Evolutionary conservation across 2,329 filamentous ascomycete genomes (phyloP).

Genomic region (Catunica adiposa): DNA sequence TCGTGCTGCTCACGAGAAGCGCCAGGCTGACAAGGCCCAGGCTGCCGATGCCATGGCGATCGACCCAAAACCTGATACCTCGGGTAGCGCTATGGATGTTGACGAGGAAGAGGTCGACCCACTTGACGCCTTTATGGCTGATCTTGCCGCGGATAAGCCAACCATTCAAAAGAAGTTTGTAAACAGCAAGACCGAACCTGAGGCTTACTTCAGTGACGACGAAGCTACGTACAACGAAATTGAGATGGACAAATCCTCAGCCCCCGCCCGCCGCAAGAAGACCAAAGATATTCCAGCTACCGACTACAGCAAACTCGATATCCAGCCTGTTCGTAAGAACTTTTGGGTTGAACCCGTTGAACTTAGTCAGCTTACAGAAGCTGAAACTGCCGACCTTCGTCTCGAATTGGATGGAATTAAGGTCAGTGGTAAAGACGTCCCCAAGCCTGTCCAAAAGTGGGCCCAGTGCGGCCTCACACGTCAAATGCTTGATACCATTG

Average conservation of each 20-base stretch:
- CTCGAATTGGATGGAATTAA: conserved; percentile 91
- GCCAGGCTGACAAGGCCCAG: conserved; percentile 32
- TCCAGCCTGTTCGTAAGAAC: conserved; percentile 76
- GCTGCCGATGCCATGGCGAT: conserved; percentile 16
- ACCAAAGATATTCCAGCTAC: conserved; percentile 72
- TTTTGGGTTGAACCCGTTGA: conserved; percentile 90
- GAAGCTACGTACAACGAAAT: conserved; percentile 43
- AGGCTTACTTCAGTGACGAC: conserved; percentile 80
- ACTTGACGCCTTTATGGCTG: conserved; percentile 92
- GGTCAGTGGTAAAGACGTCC: conserved; percentile 71
- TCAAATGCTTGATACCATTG: conserved; percentile 73
- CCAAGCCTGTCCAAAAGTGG: conserved; percentile 91
- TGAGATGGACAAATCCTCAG: conserved; percentile 31
- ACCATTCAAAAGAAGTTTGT: conserved; percentile 13
- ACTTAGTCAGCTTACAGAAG: conserved; percentile 64
- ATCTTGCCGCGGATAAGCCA: conserved; percentile 34
- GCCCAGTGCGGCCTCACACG: conserved; percentile 83
- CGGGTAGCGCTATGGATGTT: conserved; percentile 37
- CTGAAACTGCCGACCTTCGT: conserved; percentile 65
- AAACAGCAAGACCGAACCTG: conserved; percentile 44
- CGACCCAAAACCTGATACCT: conserved; percentile 15
- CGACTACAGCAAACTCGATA: conserved; percentile 72
- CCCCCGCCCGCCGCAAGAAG: conserved; percentile 61
- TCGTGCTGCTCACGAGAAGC: conserved; percentile 68
- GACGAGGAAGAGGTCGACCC: conserved; percentile 55